Conservation (phyloP, 2,329 filamentous ascomycete species). For the Mollisiaceae sp. region DNA sequence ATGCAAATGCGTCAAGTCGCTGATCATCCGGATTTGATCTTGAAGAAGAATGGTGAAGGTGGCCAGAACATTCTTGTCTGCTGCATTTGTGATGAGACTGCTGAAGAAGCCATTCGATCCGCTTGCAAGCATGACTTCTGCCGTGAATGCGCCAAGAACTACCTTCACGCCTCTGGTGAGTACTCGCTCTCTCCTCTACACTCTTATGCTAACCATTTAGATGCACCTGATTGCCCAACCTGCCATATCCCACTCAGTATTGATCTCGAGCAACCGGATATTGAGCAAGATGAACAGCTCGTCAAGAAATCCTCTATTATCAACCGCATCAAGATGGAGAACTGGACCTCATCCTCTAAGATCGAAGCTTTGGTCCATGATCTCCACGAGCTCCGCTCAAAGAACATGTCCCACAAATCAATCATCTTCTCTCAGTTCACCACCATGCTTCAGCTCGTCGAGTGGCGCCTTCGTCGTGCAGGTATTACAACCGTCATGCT, state of each 20-base stretch:
- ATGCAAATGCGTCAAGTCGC: constrained; percentile 99
- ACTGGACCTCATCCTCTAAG: constrained; percentile 98
- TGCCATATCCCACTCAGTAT: constrained; percentile 91
- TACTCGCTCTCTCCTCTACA: constrained; percentile 38
- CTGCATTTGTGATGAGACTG: constrained; percentile 94
- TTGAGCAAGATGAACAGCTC: constrained; percentile 84
- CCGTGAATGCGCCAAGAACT: constrained; percentile 78
- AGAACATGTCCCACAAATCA: constrained; percentile 92
- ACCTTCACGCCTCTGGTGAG: constrained; percentile 77
- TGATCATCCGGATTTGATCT: constrained; percentile 91
- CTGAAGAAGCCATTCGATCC: constrained; percentile 92
- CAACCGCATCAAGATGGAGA: constrained; percentile 98
- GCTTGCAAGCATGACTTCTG: constrained; percentile 94
- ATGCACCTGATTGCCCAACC: constrained; percentile 76
- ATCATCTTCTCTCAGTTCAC: constrained; percentile 99
- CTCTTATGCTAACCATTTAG: constrained; percentile 40
- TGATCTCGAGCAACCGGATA: constrained; percentile 92
- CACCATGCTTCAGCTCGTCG: constrained; percentile 94
- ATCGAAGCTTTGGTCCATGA: constrained; percentile 97
- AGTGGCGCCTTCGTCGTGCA: constrained; percentile 95
- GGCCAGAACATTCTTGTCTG: constrained; percentile 92
- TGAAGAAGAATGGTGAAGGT: constrained; percentile 84
- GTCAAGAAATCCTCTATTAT: constrained; percentile 98
- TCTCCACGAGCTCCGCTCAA: constrained; percentile 86
- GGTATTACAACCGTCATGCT: constrained; percentile 98